A percentile compares a stretch with the other conserved stretches of the same genome.
These are phyloP conservation scores for Rhamnella rubrinervis DNA, from an alignment of 331 rosid species.

Conservation along the genomic window DNA sequence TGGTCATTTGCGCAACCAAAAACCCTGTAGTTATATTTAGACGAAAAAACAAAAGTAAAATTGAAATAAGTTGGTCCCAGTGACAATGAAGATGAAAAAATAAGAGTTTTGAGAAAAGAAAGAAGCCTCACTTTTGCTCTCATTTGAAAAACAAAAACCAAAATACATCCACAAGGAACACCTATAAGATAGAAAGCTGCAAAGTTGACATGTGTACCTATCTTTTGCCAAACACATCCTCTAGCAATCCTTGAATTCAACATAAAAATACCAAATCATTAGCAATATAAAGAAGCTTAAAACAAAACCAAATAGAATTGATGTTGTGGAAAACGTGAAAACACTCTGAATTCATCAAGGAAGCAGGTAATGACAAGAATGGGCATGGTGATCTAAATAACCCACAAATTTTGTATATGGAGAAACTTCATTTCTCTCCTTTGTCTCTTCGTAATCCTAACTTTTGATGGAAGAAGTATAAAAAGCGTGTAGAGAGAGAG, in stretches of 20 bases:
- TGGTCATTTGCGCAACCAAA: no score
- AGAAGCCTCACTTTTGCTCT: constrained; percentile 7
- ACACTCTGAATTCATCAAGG: constrained; percentile 22
- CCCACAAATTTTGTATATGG: no score
- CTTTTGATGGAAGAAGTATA: no score
- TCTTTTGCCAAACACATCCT: constrained; percentile 27
- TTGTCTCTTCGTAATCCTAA: no score
- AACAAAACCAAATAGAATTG: background rate
- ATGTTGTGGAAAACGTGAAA: constrained; percentile 6
- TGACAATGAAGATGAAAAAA: background rate
- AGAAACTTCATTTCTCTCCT: no score
- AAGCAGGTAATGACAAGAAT: constrained; percentile 17
- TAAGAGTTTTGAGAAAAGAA: background rate
- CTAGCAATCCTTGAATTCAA: constrained; percentile 10
- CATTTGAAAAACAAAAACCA: constrained; percentile 14
- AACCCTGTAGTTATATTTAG: constrained; percentile 8
- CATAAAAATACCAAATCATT: no score
- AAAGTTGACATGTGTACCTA: constrained; percentile 21
- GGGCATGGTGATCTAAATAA: constrained; percentile 21
- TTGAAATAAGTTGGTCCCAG: background rate
- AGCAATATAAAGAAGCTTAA: background rate
- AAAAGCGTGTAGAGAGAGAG: no score
- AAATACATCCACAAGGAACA: constrained; percentile 10
- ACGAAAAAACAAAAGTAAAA: background rate
- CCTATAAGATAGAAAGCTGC: constrained; percentile 19